Base-by-base conservation (phyloP, 805 yeast genomes). In the Candida silvicultrix region DNA sequence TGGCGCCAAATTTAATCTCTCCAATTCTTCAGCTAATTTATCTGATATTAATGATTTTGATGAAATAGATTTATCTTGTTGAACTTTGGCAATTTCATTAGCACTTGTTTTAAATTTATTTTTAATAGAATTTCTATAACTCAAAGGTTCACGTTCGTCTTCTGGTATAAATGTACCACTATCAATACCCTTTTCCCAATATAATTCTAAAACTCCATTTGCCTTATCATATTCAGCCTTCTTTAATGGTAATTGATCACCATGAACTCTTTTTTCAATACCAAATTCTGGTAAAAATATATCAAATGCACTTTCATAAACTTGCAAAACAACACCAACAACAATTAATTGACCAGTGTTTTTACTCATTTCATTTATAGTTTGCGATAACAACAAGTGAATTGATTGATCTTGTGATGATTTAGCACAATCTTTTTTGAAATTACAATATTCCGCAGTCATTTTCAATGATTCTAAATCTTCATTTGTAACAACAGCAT, bases 291-390 rank as follows among this genome's bases (percentile, higher is more conserved):
- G 96, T 50, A 90, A 73, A 53, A 85, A 79, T 3, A 90, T 92
- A 64, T 94, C 99, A 68, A 94, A 94, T 2, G 98, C 88, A 1
- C 96, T 87, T 66, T 94, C 98, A 63, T 92, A 90, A 10, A 92
- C 97, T 64, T 89, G 97, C 22, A 89, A 67, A 16, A 92, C 94
- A 15, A 89, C 80, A 15, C 95, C 97, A 78, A 83, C 81, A 36
- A 89, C 81, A 51, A 92, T 73, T 43, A 89, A 63, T 63, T 89
- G 96, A 2, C 96, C 96, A 15, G 92, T 81, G 15, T 75, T 67
- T 44, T 75, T 78, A 21, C 80, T 68, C 77, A 87, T 78, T 38
- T 80, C 85, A 60, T 84, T 85, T 48, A 90, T 83, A 0, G 89
- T 84, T 63, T 89, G 95, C 47, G 92, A 85, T 41, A 90, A 70